Conservation (phyloP, 495 filamentous ascomycete species). For the Platismatia glauca region DNA sequence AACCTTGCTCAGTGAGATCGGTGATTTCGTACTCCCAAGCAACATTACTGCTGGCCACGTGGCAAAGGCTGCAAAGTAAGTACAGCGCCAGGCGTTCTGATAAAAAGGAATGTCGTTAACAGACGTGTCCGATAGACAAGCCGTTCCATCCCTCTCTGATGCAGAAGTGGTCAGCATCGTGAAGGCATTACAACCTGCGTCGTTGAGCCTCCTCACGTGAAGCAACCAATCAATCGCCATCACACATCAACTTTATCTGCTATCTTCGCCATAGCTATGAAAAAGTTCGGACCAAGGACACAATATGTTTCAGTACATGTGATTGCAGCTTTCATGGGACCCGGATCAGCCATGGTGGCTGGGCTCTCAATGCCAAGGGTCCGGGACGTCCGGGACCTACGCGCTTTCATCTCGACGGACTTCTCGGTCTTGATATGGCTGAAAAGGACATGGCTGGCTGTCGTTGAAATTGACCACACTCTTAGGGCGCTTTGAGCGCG, state of each 20-base stretch:
- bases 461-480: background rate
- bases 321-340: background rate
- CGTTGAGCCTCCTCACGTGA: background rate
- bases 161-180: background rate
- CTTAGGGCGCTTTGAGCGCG: background rate
- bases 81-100: background rate
- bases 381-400: too few species aligned
- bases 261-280: background rate
- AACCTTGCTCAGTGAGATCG: background rate
- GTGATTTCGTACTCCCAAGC: constrained; percentile 4
- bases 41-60: constrained; percentile 1
- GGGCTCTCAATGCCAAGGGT: background rate
- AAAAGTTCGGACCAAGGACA: background rate
- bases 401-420: background rate
- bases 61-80: constrained; percentile 1
- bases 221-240: background rate
- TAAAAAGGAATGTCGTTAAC: background rate
- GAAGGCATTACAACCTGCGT: background rate
- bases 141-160: background rate
- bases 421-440: background rate
- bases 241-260: background rate
- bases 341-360: background rate
- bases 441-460: background rate
- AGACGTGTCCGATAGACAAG: background rate
- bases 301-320: background rate